phyloP scores from a whole-genome alignment of 306 rosid species.

The Glycyrrhiza uralensis region DNA sequence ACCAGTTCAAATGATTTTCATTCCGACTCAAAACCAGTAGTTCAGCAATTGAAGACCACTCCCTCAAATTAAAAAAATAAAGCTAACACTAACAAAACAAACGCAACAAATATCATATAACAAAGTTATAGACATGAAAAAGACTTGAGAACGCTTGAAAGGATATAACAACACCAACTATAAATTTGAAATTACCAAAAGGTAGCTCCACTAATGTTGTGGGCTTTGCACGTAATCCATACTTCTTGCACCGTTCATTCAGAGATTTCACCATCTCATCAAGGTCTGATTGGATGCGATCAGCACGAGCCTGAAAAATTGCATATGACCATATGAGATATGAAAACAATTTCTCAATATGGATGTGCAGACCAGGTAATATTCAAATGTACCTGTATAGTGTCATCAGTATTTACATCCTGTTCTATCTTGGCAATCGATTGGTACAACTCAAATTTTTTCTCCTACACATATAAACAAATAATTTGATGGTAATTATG shows the following conservation, averaged over 20 bases:
- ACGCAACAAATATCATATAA: constrained; percentile 8
- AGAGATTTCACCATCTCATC: constrained; percentile 80
- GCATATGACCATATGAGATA: constrained; percentile 24
- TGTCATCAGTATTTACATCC: constrained; percentile 53
- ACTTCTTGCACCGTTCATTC: constrained; percentile 89
- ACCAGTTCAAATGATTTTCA: not conserved
- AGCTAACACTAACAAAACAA: not conserved
- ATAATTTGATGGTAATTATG: constrained; percentile 18
- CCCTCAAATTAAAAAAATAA: not conserved
- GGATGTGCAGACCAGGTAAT: constrained; percentile 10
- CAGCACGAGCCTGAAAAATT: constrained; percentile 69
- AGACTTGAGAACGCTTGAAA: constrained; percentile 5
- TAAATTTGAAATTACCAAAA: constrained; percentile 63
- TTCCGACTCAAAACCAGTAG: constrained; percentile 16
- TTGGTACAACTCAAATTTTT: constrained; percentile 86
- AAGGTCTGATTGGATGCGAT: constrained; percentile 65
- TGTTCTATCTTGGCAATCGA: constrained; percentile 87
- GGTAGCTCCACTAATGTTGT: constrained; percentile 86
- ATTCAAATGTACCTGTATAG: constrained; percentile 61
- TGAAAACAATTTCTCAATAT: constrained; percentile 16
- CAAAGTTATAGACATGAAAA: not conserved
- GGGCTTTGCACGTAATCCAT: constrained; percentile 86
- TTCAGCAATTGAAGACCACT: constrained; percentile 3
- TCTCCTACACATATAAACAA: constrained; percentile 53
- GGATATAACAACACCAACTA: constrained; percentile 13